Evolutionary conservation across 1,139 yeast genomes (phyloP).

Genomic region (Cylindricascospora bacillispora): DNA sequence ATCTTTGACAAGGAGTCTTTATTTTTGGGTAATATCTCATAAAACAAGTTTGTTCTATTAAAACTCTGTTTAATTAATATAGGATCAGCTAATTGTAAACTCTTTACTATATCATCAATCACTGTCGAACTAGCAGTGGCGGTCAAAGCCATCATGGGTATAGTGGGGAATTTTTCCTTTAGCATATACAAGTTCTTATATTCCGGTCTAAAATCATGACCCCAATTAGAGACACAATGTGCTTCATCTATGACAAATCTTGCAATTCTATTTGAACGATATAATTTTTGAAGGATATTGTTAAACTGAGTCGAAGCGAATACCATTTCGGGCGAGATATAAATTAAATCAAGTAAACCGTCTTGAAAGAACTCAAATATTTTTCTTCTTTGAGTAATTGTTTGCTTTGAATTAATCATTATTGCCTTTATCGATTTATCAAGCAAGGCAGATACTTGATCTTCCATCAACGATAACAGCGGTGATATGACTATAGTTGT

Average conservation of each 20-base stretch:
- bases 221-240: conserved; percentile 95
- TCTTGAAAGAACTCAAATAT: conserved; percentile 46
- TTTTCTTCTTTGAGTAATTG: conserved; percentile 45
- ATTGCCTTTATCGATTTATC: conserved; percentile 61
- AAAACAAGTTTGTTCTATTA: conserved; percentile 69
- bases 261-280: conserved; percentile 46
- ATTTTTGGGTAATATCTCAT: conserved; percentile 56
- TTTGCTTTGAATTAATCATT: conserved; percentile 71
- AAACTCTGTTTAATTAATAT: conserved; percentile 49
- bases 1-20: conserved; percentile 46
- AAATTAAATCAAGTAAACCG: conserved; percentile 60
- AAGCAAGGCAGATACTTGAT: conserved; percentile 72
- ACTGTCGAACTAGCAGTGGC: conserved; percentile 93
- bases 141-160: conserved; percentile 88
- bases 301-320: conserved; percentile 58
- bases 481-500: conserved; percentile 88
- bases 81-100: conserved; percentile 38
- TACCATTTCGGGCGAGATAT: conserved; percentile 91
- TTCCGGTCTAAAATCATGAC: conserved; percentile 93
- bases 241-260: conserved; percentile 91
- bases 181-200: conserved; percentile 67
- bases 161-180: conserved; percentile 53
- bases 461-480: conserved; percentile 87
- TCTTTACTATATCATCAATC: conserved; percentile 64
- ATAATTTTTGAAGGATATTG: conserved; percentile 42